Conservation (phyloP, 1,284 basidiomycete species). For the Apiotrichum porosum region DNA sequence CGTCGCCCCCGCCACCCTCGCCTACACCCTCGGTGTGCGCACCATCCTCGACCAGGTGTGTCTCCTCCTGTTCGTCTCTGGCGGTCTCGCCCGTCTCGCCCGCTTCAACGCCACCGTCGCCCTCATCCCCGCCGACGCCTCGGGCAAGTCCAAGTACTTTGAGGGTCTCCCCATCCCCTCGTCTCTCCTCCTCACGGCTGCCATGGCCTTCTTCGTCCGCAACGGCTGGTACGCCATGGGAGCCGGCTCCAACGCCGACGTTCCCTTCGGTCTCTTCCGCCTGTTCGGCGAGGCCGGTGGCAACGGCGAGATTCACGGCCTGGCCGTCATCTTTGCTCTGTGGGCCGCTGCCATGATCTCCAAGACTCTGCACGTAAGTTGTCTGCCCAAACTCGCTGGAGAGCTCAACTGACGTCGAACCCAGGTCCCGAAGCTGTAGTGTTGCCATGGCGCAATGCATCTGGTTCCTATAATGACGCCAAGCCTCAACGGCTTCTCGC, state of each 20-base stretch:
- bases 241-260: conserved; percentile 20
- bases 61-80: conserved; percentile 88
- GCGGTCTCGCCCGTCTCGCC: conserved; percentile 90
- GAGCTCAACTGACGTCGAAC: background rate
- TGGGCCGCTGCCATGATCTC: conserved; percentile 95
- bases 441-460: background rate
- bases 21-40: conserved; percentile 84
- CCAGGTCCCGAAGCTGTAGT: conserved; percentile 3
- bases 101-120: conserved; percentile 99
- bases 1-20: conserved; percentile 88
- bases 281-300: conserved; percentile 69
- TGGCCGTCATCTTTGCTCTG: conserved; percentile 64
- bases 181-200: conserved; percentile 71
- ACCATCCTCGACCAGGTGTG: conserved; percentile 82
- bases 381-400: too few relatives aligned
- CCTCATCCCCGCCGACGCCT: conserved; percentile 77
- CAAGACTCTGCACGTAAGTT: conserved; percentile 73
- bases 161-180: conserved; percentile 97
- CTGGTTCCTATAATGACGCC: too few relatives aligned
- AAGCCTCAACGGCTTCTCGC: too few relatives aligned
- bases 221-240: conserved; percentile 67
- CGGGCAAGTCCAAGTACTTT: conserved; percentile 90
- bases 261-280: conserved; percentile 68
- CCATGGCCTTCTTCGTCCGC: conserved; percentile 77
- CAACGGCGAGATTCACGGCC: conserved; percentile 71